Percentiles rank a stretch among this genome's conserved stretches.
Conservation (phyloP, 495 filamentous ascomycete genomes). For the Amphirosellinia nigrospora region DNA sequence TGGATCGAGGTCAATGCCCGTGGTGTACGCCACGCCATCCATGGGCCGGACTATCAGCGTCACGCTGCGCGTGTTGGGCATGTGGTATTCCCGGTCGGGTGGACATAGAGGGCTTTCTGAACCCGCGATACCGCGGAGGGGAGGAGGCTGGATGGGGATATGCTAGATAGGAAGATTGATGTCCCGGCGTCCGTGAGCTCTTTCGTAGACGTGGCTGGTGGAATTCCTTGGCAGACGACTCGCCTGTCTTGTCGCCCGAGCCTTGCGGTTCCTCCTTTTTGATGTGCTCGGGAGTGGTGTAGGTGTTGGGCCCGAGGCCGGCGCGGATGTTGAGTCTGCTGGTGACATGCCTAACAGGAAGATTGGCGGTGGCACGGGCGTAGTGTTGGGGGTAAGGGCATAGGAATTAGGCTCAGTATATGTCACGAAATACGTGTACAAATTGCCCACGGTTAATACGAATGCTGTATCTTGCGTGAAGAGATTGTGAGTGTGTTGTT, state of each 20-base stretch:
- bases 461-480: background rate
- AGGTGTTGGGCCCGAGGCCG: slow-evolving; percentile 18
- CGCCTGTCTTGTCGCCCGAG: slow-evolving; percentile 11
- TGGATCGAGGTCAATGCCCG: slow-evolving; percentile 76
- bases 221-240: slow-evolving; percentile 33
- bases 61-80: slow-evolving; percentile 71
- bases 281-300: slow-evolving; percentile 19
- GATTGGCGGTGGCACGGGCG: slow-evolving; percentile 38
- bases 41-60: slow-evolving; percentile 84
- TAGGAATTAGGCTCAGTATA: too few species aligned
- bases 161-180: slow-evolving; percentile 64
- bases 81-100: slow-evolving; percentile 27
- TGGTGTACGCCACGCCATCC: slow-evolving; percentile 87
- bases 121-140: slow-evolving; percentile 68
- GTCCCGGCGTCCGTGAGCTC: slow-evolving; percentile 72
- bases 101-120: slow-evolving; percentile 33
- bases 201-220: slow-evolving; percentile 69
- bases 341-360: slow-evolving; percentile 40
- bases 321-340: slow-evolving; percentile 15
- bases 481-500: background rate
- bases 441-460: background rate
- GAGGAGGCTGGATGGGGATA: slow-evolving; percentile 65
- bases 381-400: slow-evolving; percentile 40
- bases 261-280: slow-evolving; percentile 2
- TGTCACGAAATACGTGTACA: background rate